Percentiles rank a stretch among this genome's conserved stretches.
phyloP scores from a whole-genome alignment of 2,329 filamentous ascomycete genomes.

The Davidsoniella virescens region DNA sequence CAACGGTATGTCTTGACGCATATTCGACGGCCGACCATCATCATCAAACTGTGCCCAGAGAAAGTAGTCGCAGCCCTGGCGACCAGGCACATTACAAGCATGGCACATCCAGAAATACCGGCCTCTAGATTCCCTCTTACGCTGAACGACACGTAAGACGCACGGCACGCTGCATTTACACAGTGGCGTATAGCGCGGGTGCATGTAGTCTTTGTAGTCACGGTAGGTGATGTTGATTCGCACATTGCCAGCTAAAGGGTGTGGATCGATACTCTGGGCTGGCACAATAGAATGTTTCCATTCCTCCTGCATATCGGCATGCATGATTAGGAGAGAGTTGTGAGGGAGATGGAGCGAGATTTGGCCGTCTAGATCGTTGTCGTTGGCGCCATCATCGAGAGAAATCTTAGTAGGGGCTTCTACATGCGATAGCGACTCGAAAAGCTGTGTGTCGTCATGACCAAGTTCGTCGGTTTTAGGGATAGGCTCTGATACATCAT shows the following conservation, averaged over 20 bases:
- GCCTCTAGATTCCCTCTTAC: slow-evolving; percentile 58
- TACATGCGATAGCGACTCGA: too few species aligned
- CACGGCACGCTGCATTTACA: slow-evolving; percentile 59
- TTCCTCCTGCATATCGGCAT: slow-evolving; percentile 92
- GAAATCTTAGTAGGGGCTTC: too few species aligned
- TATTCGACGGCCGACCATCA: slow-evolving; percentile 51
- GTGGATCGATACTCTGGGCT: slow-evolving; percentile 61
- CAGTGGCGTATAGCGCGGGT: slow-evolving; percentile 60
- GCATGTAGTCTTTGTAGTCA: slow-evolving; percentile 61
- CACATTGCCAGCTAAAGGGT: slow-evolving; percentile 63
- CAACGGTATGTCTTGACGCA: neutral
- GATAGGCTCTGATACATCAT: slow-evolving; percentile 15
- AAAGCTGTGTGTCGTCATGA: too few species aligned
- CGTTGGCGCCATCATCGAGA: slow-evolving; percentile 15
- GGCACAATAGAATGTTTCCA: slow-evolving; percentile 86
- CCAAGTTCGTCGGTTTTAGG: neutral
- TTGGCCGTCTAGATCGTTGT: slow-evolving; percentile 58
- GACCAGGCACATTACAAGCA: slow-evolving; percentile 52
- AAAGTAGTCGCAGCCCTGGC: slow-evolving; percentile 59
- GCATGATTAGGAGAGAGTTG: slow-evolving; percentile 88
- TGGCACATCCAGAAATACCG: slow-evolving; percentile 93
- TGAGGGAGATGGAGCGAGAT: slow-evolving; percentile 89
- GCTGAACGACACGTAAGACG: slow-evolving; percentile 62
- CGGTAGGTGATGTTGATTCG: slow-evolving; percentile 92
- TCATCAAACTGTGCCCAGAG: slow-evolving; percentile 78